Percentiles rank a stretch among this genome's conserved stretches.
phyloP scores from a whole-genome alignment of 1,284 basidiomycete genomes.

The Schizophyllum amplum region DNA sequence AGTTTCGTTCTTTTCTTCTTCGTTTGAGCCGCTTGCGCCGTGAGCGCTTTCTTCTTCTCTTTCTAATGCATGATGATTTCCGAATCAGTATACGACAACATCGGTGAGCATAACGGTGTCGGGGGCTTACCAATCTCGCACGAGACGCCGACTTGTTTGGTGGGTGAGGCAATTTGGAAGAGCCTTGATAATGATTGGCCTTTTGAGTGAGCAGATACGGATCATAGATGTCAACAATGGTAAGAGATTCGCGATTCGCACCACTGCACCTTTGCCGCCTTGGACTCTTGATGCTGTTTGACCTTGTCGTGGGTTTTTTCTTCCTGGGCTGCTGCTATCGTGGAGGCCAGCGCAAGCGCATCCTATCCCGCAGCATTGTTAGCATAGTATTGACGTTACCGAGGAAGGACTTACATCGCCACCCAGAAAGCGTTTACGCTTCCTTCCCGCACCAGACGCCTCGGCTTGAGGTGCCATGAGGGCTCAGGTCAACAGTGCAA shows the following conservation, averaged over 20 bases:
- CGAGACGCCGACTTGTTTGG: not conserved
- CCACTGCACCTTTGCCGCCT: not conserved
- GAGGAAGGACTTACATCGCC: not conserved
- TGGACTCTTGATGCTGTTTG: slow-evolving; percentile 28
- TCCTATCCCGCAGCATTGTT: slow-evolving; percentile 24
- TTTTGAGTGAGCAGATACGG: not conserved
- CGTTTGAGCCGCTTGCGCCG: not conserved
- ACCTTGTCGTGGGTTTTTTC: slow-evolving; percentile 26
- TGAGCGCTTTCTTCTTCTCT: not conserved
- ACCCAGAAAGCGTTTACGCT: not conserved
- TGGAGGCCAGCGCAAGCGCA: slow-evolving; percentile 31
- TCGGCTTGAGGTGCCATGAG: not conserved
- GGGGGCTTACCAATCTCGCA: not conserved
- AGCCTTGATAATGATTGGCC: not conserved
- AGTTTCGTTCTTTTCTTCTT: not conserved
- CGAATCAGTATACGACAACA: not conserved
- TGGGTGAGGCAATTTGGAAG: not conserved
- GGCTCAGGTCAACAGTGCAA: not conserved
- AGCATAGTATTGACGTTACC: not conserved
- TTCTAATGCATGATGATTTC: not conserved
- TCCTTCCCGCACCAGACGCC: not conserved
- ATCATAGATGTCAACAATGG: not conserved
- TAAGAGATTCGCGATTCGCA: not conserved
- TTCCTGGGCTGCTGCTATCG: slow-evolving; percentile 31
- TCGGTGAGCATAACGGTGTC: not conserved